Conservation (phyloP, 164 flowering plant genomes). For the Taxillus chinensis region DNA sequence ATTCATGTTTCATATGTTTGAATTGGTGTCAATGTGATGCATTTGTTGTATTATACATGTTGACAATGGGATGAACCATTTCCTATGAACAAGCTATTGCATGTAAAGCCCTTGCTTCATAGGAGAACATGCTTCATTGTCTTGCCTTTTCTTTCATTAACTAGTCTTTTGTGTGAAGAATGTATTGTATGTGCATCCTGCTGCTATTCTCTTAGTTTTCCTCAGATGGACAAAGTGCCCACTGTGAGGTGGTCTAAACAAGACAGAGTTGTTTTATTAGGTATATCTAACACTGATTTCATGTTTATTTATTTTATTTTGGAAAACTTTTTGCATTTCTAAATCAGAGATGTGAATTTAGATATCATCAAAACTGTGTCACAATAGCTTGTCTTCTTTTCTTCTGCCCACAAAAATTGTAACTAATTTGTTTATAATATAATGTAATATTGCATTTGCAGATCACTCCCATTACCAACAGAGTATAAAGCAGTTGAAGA, state of each 20-base stretch:
- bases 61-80: conserved; percentile 78
- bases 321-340: background rate
- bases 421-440: too few relatives aligned
- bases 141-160: conserved; percentile 75
- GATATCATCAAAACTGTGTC: background rate
- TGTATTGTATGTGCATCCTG: background rate
- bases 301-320: background rate
- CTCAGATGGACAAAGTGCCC: conserved; percentile 54
- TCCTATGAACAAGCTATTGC: conserved; percentile 75
- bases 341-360: background rate
- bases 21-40: too few relatives aligned
- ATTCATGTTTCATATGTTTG: too few relatives aligned
- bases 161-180: conserved; percentile 86
- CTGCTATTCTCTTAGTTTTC: conserved; percentile 35
- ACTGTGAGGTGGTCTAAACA: conserved; percentile 63
- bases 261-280: conserved; percentile 83
- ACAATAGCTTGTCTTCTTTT: too few relatives aligned
- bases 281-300: conserved; percentile 18
- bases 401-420: too few relatives aligned
- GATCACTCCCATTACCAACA: too few relatives aligned
- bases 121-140: conserved; percentile 64
- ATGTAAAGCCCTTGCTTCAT: conserved; percentile 75
- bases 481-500: too few relatives aligned
- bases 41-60: too few relatives aligned
- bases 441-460: too few relatives aligned